Evolutionary conservation across 129 eudicot species (phyloP).

Genomic region (Erigeron canadensis): DNA sequence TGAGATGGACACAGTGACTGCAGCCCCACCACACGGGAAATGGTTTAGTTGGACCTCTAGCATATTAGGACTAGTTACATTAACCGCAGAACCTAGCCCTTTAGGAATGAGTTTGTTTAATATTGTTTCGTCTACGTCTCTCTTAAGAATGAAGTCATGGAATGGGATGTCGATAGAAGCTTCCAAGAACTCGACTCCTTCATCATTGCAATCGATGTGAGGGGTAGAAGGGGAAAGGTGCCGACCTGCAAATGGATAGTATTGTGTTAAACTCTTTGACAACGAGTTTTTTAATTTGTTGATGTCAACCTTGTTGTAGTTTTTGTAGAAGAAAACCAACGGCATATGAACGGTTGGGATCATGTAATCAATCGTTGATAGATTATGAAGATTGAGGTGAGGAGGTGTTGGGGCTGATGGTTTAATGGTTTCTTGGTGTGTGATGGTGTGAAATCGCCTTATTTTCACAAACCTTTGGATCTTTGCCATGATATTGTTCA

Average conservation of each 20-base stretch:
- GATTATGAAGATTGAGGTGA: not conserved
- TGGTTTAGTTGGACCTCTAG: not conserved
- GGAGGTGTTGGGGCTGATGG: not conserved
- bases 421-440: not conserved
- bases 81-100: not conserved
- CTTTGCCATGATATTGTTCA: not conserved
- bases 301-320: not conserved
- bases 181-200: not conserved
- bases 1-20: not conserved
- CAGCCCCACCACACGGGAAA: not conserved
- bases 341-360: not conserved
- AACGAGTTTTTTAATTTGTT: not conserved
- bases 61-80: not conserved
- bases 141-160: not conserved
- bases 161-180: not conserved
- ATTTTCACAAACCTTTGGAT: not conserved
- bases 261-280: not conserved
- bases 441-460: not conserved
- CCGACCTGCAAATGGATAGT: not conserved
- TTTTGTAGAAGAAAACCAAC: constrained; percentile 6
- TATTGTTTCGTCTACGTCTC: not conserved
- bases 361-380: not conserved
- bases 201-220: not conserved
- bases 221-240: not conserved
- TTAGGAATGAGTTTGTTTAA: not conserved